Base-by-base conservation (phyloP, 2,329 filamentous ascomycete species). In the Ophiocordyceps camponoti-floridani region DNA sequence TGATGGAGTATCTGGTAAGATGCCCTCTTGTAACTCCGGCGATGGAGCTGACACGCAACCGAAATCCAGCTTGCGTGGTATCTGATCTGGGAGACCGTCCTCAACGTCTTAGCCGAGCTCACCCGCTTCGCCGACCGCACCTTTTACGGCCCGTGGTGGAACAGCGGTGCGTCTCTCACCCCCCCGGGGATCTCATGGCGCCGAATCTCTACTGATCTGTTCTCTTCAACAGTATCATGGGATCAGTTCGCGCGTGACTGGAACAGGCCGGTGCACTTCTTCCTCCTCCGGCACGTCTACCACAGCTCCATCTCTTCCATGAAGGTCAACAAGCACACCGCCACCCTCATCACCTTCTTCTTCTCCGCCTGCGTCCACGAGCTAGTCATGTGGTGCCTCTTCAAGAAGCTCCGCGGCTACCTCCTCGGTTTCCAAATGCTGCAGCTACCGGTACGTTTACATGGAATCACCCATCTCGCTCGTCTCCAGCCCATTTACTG, bases 161-260 rank as follows among this genome's bases (percentile, higher is more conserved):
- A 79, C 51, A 69, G 66, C 48, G 64, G 67, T 68, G 35, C 35
- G 35, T 38, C 35, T 23, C 23, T 5, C 7, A 16, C 2, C 3
- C 35, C 14, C 14, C 5, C 8, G n/a, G n/a, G n/a, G n/a, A 9
- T 6, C 35, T 37, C 35, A 4, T 8, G n/a, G 14, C 35, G 6
- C 16, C 5, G 4, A 5, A 8, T 14, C 8, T 16, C 40, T 4
- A 9, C 10, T 4, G 4, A 19, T 9, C 5, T 9, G 2, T 14
- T 18, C 3, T 14, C 7, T 38, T 14, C 13, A 23, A 19, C 40
- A 68, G 69, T 73, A 3, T 75, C 72, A 0, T 85, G 79, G 74
- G 82, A 87, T 53, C 79, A 86, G 55, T 89, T 84, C 53, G 82
- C 83, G 4, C 69, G 83, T 37, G 81, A 86, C 56, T 88, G 84